These are phyloP conservation scores for Rhodocollybia butyracea DNA, from an alignment of 768 basidiomycete species.

Conservation along the genomic window DNA sequence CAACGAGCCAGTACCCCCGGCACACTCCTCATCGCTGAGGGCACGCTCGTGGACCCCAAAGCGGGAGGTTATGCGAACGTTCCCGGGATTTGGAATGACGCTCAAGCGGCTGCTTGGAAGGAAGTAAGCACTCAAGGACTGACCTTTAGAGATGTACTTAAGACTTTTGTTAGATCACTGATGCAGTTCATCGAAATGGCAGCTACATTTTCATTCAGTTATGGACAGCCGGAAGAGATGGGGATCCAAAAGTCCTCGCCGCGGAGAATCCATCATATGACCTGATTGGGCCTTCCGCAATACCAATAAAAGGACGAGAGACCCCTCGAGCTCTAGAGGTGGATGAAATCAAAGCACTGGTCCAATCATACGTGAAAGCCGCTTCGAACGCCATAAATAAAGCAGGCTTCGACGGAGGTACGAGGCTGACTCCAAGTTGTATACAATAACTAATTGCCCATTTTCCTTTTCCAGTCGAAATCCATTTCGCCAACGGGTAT, in stretches of 20 bases:
- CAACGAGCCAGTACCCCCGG: slow-evolving; percentile 25
- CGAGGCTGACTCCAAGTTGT: too few species aligned
- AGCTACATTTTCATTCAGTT: slow-evolving; percentile 43
- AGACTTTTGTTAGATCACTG: slow-evolving; percentile 26
- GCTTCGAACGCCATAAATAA: slow-evolving; percentile 38
- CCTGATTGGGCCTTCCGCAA: slow-evolving; percentile 22
- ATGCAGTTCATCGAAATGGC: slow-evolving; percentile 40
- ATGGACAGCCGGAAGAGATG: slow-evolving; percentile 45
- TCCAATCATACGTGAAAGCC: slow-evolving; percentile 38
- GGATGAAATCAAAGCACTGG: slow-evolving; percentile 38
- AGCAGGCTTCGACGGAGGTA: slow-evolving; percentile 61
- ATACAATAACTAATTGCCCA: too few species aligned
- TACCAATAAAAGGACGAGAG: slow-evolving; percentile 9
- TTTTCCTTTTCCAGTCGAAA: too few species aligned
- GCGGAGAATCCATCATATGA: slow-evolving; percentile 18
- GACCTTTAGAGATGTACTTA: background rate
- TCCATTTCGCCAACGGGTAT: slow-evolving; percentile 29
- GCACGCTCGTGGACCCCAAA: slow-evolving; percentile 27
- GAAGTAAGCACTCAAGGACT: slow-evolving; percentile 17
- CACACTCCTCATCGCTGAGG: slow-evolving; percentile 37
- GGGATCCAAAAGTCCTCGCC: slow-evolving; percentile 15
- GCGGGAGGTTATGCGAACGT: slow-evolving; percentile 30
- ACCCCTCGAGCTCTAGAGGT: slow-evolving; percentile 33
- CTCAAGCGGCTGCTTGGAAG: slow-evolving; percentile 47
- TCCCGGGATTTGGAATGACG: slow-evolving; percentile 40